Evolutionary conservation across 306 rosid genomes (phyloP), one percentile per base, ranked within the genome.

Genomic region (Quillaja saponaria): DNA sequence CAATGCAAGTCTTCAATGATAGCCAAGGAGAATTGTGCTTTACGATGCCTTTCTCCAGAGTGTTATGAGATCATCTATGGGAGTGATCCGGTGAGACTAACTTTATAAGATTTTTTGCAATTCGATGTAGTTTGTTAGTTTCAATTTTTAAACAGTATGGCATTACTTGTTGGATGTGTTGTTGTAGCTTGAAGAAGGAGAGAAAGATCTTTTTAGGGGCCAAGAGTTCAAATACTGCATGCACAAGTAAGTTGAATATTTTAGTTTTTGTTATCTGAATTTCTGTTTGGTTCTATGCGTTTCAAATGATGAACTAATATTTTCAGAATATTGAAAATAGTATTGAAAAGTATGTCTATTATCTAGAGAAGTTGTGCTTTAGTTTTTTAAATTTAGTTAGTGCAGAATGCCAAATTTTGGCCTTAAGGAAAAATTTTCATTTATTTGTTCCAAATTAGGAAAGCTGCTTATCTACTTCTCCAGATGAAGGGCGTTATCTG

Each of bases 151-250:
- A 64, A 60, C 34, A 1, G 66, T 53, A 34, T 51, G 28, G 15
- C 17, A 50, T 40, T 66, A 31, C 69, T 42, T 18, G 66, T 58
- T 58, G 50, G 19, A 6, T 49, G 33, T 71, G 33, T 62, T 19
- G 6, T 69, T 82, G 79, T 71, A 91, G 98, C 96, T 88, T 11
- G 98, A 91, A 71, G 98, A 88, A 67, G 98, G 98, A 71, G 98
- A 88, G 70, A 91, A 88, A 61, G 98, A 91, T 78, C 78, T 78
- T 8, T 12, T 54, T 66, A 85, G 98, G 50, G 61, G 95, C 65
- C 96, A 88, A 74, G 95, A 91, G 80, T 88, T 60, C 77, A 88
- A 91, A 69, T 86, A 80, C 71, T 91, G 98, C 33, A 78, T 88
- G 87, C 78, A 88, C 50, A 86, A 84, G 98, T 91, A 86, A 75